Conservation (phyloP, 1,284 basidiomycete genomes). For the Ceratobasidium theobromae region DNA sequence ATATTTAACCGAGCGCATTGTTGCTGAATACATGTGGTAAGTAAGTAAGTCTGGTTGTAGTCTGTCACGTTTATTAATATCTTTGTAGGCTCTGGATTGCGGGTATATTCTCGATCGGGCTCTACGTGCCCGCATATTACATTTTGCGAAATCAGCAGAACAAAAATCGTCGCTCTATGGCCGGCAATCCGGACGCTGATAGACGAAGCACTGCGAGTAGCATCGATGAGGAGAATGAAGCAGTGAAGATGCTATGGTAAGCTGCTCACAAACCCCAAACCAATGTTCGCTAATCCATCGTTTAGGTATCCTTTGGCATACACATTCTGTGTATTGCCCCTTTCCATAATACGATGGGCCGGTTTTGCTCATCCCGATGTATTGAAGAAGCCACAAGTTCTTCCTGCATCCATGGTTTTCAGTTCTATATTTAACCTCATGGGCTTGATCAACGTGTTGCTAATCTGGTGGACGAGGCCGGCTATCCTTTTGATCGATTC, state of each 20-base stretch:
- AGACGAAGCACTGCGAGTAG: not conserved
- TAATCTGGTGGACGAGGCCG: conserved; percentile 3
- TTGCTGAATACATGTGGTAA: conserved; percentile 27
- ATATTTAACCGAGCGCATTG: not conserved
- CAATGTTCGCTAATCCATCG: not conserved
- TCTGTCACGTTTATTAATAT: not conserved
- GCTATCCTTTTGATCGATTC: conserved; percentile 1
- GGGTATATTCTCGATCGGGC: conserved; percentile 10
- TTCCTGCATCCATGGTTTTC: conserved; percentile 14
- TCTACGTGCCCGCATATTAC: conserved; percentile 24
- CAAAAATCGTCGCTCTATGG: not conserved
- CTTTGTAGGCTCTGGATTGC: conserved; percentile 23
- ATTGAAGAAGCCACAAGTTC: not conserved
- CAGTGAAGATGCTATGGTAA: conserved; percentile 16
- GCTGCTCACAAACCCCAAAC: not conserved
- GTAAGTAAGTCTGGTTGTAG: not conserved
- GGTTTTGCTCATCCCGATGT: not conserved
- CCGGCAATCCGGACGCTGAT: not conserved
- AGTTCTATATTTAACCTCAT: conserved; percentile 12
- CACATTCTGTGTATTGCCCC: conserved; percentile 9
- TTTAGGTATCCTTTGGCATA: conserved; percentile 15
- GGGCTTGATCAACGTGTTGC: conserved; percentile 7
- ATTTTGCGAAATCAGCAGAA: not conserved
- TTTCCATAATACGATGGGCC: conserved; percentile 24
- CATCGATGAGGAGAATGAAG: conserved; percentile 3